These are phyloP conservation scores for Dactylellina cionopaga DNA, from an alignment of 2,329 filamentous ascomycete species.

Conservation along the genomic window DNA sequence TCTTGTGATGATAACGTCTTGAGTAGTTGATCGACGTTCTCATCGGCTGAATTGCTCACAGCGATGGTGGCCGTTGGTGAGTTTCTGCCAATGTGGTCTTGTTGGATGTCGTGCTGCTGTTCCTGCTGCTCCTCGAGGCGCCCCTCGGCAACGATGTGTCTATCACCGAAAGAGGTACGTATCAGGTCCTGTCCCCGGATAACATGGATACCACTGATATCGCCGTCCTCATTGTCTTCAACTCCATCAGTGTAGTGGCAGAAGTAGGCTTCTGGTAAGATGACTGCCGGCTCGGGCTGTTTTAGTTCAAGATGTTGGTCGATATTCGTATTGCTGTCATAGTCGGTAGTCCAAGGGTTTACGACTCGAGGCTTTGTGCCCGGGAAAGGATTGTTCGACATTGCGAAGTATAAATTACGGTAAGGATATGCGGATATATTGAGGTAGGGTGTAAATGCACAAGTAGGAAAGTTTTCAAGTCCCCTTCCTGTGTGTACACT, in stretches of 20 bases:
- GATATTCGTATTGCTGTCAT: background rate
- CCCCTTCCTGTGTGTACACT: too few relatives aligned
- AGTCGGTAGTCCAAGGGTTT: constrained; percentile 2
- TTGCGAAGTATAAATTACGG: background rate
- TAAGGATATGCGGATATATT: background rate
- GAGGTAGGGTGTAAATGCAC: background rate
- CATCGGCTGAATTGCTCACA: background rate
- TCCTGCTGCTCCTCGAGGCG: background rate
- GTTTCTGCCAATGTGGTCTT: background rate
- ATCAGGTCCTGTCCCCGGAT: constrained; percentile 22
- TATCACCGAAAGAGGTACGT: too few relatives aligned
- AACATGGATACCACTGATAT: background rate
- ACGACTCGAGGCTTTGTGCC: background rate
- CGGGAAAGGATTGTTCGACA: background rate
- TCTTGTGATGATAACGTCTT: background rate
- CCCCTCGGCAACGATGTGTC: background rate
- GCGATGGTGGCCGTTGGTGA: constrained; percentile 4
- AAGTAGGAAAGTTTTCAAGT: background rate
- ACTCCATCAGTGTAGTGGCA: constrained; percentile 30
- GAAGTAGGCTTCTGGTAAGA: constrained; percentile 16
- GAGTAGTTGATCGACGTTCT: background rate
- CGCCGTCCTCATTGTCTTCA: constrained; percentile 8
- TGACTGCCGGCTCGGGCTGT: background rate
- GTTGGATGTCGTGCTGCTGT: background rate
- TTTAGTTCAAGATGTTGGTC: background rate